Evolutionary conservation across 1,139 yeast genomes (phyloP).

Genomic region (Lodderomyces parapsilosis): DNA sequence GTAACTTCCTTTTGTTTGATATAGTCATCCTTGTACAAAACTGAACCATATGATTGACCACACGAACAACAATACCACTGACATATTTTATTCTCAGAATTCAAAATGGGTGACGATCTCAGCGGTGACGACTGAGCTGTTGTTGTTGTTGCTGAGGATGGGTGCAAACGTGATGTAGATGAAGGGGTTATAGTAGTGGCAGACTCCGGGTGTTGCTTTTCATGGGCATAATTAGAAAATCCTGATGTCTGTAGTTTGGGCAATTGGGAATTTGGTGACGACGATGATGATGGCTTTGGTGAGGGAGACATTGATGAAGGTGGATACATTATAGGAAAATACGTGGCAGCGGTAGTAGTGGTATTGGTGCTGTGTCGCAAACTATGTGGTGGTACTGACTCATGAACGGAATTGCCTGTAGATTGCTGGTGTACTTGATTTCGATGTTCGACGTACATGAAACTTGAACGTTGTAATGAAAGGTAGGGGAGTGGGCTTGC

Average conservation of each 20-base stretch:
- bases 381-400: conserved; percentile 1
- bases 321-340: not conserved
- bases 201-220: not conserved
- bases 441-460: conserved; percentile 1
- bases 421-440: not conserved
- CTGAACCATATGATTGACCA: conserved; percentile 49
- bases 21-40: conserved; percentile 25
- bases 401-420: not conserved
- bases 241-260: not conserved
- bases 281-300: not conserved
- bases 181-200: not conserved
- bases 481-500: too few relatives aligned
- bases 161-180: not conserved
- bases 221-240: not conserved
- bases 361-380: not conserved
- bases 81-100: conserved; percentile 36
- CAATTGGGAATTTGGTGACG: not conserved
- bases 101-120: not conserved
- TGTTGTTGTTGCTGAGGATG: not conserved
- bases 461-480: not conserved
- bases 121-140: not conserved
- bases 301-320: not conserved
- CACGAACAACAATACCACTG: conserved; percentile 57
- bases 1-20: conserved; percentile 3
- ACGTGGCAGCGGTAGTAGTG: not conserved